Percentiles rank a stretch among this genome's conserved stretches.
Evolutionary conservation across 495 filamentous ascomycete species (phyloP).

Genomic region (Tuber indicum): DNA sequence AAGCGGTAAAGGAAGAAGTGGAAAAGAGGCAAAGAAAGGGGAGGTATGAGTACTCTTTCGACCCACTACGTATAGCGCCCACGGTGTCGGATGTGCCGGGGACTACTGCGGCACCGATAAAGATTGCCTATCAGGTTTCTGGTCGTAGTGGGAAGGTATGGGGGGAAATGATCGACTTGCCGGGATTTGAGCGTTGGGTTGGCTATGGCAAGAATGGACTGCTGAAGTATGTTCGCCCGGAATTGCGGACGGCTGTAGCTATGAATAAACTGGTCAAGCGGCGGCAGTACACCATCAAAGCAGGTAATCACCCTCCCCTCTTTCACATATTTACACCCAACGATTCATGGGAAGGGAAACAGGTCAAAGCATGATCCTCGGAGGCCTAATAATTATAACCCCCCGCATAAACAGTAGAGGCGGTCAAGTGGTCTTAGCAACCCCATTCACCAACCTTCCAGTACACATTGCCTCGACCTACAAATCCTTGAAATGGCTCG

Average conservation of each 20-base stretch:
- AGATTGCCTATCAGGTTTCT: slow-evolving; percentile 60
- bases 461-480: slow-evolving; percentile 68
- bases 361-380: slow-evolving; percentile 76
- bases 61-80: slow-evolving; percentile 48
- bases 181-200: slow-evolving; percentile 63
- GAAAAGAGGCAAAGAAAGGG: slow-evolving; percentile 36
- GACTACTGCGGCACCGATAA: slow-evolving; percentile 89
- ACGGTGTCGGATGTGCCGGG: slow-evolving; percentile 81
- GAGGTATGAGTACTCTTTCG: background rate
- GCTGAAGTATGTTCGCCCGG: slow-evolving; percentile 57
- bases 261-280: slow-evolving; percentile 68
- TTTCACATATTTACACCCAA: background rate
- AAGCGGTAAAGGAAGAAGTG: slow-evolving; percentile 33
- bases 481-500: slow-evolving; percentile 57
- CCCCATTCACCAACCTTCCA: slow-evolving; percentile 68
- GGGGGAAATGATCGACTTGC: slow-evolving; percentile 92
- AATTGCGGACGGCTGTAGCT: slow-evolving; percentile 59
- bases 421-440: slow-evolving; percentile 53
- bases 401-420: slow-evolving; percentile 57
- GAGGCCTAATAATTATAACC: slow-evolving; percentile 83
- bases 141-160: slow-evolving; percentile 54
- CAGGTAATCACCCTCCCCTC: slow-evolving; percentile 38
- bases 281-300: slow-evolving; percentile 62
- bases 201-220: slow-evolving; percentile 50
- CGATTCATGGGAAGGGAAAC: background rate